Conservation (phyloP, 805 yeast genomes). For the Sporopachydermia quercuum region DNA sequence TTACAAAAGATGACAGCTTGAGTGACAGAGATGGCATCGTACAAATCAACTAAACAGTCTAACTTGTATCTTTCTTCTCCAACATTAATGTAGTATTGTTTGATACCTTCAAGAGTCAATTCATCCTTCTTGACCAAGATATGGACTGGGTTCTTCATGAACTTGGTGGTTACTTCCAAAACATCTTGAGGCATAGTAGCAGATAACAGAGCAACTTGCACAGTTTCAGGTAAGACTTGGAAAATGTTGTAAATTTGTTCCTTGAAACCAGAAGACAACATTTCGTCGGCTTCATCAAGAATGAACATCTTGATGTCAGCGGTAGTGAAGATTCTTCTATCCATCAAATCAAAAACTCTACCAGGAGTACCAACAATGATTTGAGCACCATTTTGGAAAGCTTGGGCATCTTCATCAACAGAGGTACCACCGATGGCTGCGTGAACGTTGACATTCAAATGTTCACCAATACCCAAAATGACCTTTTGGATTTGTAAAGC, state of each 20-base stretch:
- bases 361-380: conserved; percentile 98
- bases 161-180: conserved; percentile 77
- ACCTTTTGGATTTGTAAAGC: conserved; percentile 94
- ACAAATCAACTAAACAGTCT: conserved; percentile 86
- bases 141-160: conserved; percentile 89
- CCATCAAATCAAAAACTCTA: conserved; percentile 91
- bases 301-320: conserved; percentile 84
- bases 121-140: conserved; percentile 93
- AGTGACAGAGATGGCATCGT: conserved; percentile 89
- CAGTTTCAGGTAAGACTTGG: conserved; percentile 70
- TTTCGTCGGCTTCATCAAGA: conserved; percentile 97
- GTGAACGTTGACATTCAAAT: conserved; percentile 82
- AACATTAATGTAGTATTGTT: conserved; percentile 81
- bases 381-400: conserved; percentile 76
- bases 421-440: conserved; percentile 97
- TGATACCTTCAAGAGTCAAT: conserved; percentile 88
- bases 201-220: conserved; percentile 88
- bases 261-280: conserved; percentile 85
- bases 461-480: conserved; percentile 75
- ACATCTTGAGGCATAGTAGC: conserved; percentile 95
- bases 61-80: conserved; percentile 91
- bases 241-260: conserved; percentile 92
- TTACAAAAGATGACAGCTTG: conserved; percentile 98
- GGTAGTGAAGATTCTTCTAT: conserved; percentile 72
- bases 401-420: conserved; percentile 74